Percentiles rank a stretch among this genome's conserved stretches.
These are phyloP conservation scores for Lantana camara DNA, from an alignment of 257 asterid genomes.

Conservation along the genomic window DNA sequence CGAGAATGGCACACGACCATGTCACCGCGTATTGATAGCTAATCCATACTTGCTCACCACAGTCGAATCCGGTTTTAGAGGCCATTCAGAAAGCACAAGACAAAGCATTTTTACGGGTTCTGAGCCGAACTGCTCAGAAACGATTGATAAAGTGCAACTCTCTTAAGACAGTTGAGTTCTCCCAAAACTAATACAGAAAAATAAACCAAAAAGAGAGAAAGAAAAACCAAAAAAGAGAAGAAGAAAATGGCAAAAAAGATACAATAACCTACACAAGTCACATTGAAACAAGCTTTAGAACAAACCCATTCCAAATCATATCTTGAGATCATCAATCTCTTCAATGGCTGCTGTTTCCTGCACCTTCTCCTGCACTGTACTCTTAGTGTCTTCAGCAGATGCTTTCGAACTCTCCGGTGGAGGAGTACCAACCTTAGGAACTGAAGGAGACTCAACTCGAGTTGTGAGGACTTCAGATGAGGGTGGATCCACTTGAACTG, in stretches of 20 bases:
- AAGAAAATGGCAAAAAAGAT: slow-evolving; percentile 1
- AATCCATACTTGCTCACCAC: slow-evolving; percentile 19
- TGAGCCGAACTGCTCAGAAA: slow-evolving; percentile 26
- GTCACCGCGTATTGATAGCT: too few relatives aligned
- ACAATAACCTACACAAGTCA: slow-evolving; percentile 36
- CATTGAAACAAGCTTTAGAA: slow-evolving; percentile 30
- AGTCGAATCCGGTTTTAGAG: slow-evolving; percentile 9
- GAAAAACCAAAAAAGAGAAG: not conserved
- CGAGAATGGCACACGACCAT: too few relatives aligned
- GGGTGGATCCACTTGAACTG: slow-evolving; percentile 28
- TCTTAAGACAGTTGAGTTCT: slow-evolving; percentile 33
- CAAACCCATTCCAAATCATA: slow-evolving; percentile 36
- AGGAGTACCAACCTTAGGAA: slow-evolving; percentile 27
- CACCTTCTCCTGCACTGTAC: slow-evolving; percentile 29
- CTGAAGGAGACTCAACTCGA: slow-evolving; percentile 30
- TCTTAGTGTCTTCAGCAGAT: slow-evolving; percentile 29
- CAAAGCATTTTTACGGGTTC: slow-evolving; percentile 16
- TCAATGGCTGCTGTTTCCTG: slow-evolving; percentile 31
- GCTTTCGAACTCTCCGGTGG: slow-evolving; percentile 30
- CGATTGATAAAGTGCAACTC: slow-evolving; percentile 28
- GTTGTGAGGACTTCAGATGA: slow-evolving; percentile 21
- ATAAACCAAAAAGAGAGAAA: slow-evolving; percentile 13
- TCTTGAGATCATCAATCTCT: slow-evolving; percentile 44
- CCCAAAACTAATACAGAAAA: slow-evolving; percentile 28
- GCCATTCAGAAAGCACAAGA: slow-evolving; percentile 24